Evolutionary conservation across 2,329 filamentous ascomycete species (phyloP), one percentile per base, ranked within the genome.

Genomic region (Nemania sp.): DNA sequence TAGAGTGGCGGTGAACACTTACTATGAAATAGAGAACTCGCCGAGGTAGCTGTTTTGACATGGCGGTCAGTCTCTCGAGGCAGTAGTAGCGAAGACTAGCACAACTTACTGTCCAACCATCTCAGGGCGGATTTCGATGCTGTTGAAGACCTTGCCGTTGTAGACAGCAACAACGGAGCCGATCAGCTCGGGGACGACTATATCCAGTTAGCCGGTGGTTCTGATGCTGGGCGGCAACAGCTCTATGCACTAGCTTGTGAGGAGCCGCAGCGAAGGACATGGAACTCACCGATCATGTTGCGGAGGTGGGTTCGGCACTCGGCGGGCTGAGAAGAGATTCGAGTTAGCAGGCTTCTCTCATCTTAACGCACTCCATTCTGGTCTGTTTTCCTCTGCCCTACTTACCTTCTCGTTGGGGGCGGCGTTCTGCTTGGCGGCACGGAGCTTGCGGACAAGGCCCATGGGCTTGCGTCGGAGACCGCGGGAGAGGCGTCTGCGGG

Each of bases 91-190:
- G 3, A n/a, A 20, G 3, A 5, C 20, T 7, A 32, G 11, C 10
- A 98, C 98, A 89, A 69, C 66, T 67, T 67, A 71, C 69, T 98
- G 95, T 84, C 96, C 96, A 85, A 99, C 96, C 96, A 99, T 99
- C 90, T 99, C 96, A 79, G 96, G 96, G 92, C 98, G 98, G 88
- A 99, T 96, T 87, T 99, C 96, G 80, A 99, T 94, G 90, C 98
- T 95, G 92, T 99, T 99, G 93, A 99, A 99, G 87, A 98, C 94
- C 92, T 99, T 99, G 83, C 96, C 96, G 77, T 93, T 97, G 93
- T 99, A 99, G 89, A 99, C 96, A 83, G 94, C 96, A 80, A 99
- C 92, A 80, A 99, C 95, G 85, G 89, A 93, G 80, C 96, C 96
- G 83, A 99, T 99, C 96, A 99, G 98, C 90, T 99, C 96, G 80